Base-by-base conservation (phyloP, 306 rosid genomes). In the Vigna hirtella region DNA sequence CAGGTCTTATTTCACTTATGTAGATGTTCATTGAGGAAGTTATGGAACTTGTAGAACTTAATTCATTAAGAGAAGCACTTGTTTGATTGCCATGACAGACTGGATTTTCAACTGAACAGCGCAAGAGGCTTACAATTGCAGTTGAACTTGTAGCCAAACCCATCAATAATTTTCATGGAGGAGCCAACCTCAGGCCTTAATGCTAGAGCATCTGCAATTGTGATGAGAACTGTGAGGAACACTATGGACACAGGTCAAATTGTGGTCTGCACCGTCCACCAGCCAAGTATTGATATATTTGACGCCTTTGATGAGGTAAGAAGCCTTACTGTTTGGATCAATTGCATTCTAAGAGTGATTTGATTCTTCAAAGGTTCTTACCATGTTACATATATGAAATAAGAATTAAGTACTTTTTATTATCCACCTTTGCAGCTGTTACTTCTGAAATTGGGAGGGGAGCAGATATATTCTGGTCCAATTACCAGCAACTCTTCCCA, bases 161-260 rank as follows among this genome's bases (percentile, higher is more conserved):
- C 98, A 26, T 92, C 98, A n/a, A 92, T 92, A 63, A 89, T 92
- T 61, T 94, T 94, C 89, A 92, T 90, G 98, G 98, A 94, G 70
- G 98, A 94, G 67, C 98, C 98, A 58, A 94, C 98, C 76, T 89
- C 98, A 5, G 97, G 97, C 53, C 98, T 94, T 53, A 97, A 92
- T 89, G 98, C 98, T 55, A 84, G 98, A 77, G 97, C 97, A 67
- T 97, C 98, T 38, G 97, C 98, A 8, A 92, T 94, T 36, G 96
- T 94, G 14, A 94, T 94, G 98, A 92, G 98, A 83, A 89, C 98
- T 0, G 97, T 94, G 50, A 92, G 98, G 85, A 94, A 90, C 88
- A 92, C 96, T 0, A 94, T 92, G 20, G 88, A 94, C 86, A 94
- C 97, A 1, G 97, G 98, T 20, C 84, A 97, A 45, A 94, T 96